phyloP scores from a whole-genome alignment of 306 rosid species.

The Prunus salicina region DNA sequence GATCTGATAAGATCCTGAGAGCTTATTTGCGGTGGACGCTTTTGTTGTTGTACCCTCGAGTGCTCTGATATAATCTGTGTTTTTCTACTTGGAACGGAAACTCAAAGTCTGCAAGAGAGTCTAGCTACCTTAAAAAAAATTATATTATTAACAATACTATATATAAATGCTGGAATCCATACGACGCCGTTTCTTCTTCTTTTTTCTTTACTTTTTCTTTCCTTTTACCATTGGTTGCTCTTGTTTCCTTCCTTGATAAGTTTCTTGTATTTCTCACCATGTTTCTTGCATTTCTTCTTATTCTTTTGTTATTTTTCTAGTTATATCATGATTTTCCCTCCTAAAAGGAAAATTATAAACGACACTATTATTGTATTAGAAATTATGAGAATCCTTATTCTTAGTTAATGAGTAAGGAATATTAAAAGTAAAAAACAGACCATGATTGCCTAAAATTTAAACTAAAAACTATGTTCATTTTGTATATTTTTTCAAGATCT shows the following conservation, averaged over 20 bases:
- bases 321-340: no score
- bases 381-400: no score
- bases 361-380: no score
- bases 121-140: neutral
- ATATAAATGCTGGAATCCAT: neutral
- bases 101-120: neutral
- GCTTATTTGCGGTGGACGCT: conserved; percentile 32
- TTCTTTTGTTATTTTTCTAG: neutral
- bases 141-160: neutral
- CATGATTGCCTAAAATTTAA: no score
- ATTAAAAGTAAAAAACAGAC: no score
- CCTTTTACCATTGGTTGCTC: neutral
- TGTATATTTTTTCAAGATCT: no score
- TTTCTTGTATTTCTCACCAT: no score
- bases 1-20: conserved; percentile 81
- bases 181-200: neutral
- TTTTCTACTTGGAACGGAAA: conserved; percentile 8
- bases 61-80: neutral
- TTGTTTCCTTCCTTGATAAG: neutral
- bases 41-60: conserved; percentile 9
- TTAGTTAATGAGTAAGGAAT: no score
- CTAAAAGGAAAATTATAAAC: no score
- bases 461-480: no score
- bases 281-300: neutral
- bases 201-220: neutral